Conservation (phyloP, 441 rosid species). For the Syzygium syzygioides region DNA sequence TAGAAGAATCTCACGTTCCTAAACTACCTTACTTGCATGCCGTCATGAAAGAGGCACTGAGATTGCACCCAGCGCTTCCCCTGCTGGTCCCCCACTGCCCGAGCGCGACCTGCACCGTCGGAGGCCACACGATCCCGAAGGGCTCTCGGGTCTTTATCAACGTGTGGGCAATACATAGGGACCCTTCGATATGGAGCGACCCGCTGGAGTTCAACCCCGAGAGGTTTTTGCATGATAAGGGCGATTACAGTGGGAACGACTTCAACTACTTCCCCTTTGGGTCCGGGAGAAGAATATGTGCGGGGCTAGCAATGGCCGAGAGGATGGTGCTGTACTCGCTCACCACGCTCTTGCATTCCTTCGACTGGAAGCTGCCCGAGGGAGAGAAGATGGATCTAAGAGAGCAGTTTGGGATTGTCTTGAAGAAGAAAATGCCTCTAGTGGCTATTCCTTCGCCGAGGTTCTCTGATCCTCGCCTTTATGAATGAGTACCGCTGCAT, state of each 20-base stretch:
- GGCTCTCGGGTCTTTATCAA: conserved; percentile 25
- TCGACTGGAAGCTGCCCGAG: conserved; percentile 20
- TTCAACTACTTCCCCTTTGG: conserved; percentile 29
- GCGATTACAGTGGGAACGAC: conserved; percentile 21
- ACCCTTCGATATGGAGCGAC: conserved; percentile 26
- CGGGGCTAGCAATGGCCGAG: conserved; percentile 26
- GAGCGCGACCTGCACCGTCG: conserved; percentile 11
- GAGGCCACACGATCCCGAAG: conserved; percentile 27
- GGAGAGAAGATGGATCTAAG: conserved; percentile 10
- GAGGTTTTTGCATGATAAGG: conserved; percentile 10
- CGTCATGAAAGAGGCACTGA: conserved; percentile 23
- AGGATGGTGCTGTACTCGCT: conserved; percentile 20
- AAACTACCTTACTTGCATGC: conserved; percentile 18
- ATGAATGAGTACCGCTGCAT: background rate
- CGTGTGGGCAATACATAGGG: conserved; percentile 35
- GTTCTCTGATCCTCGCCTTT: conserved; percentile 11
- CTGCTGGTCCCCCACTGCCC: conserved; percentile 26
- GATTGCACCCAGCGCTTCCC: conserved; percentile 31
- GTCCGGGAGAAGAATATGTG: conserved; percentile 25
- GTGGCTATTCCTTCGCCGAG: conserved; percentile 25
- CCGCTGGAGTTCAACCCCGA: conserved; percentile 28
- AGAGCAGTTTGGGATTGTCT: conserved; percentile 26
- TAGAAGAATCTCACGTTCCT: conserved; percentile 28
- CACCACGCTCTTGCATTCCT: conserved; percentile 25
- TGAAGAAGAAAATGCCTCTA: conserved; percentile 22